phyloP scores from a whole-genome alignment of 768 basidiomycete genomes.

The Sistotremastrum niveocremeum region DNA sequence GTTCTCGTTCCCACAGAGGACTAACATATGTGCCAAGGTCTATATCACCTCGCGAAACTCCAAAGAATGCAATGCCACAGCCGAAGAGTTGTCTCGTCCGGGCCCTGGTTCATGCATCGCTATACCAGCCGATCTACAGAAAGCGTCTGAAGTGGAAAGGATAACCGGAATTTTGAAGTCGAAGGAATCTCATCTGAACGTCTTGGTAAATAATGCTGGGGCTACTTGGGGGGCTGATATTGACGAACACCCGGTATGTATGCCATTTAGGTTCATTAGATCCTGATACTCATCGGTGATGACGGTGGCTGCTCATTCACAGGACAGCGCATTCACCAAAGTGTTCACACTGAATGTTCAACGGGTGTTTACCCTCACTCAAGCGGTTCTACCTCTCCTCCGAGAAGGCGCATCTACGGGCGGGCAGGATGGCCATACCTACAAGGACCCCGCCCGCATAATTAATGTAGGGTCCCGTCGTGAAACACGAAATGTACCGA shows the following conservation, averaged over 20 bases:
- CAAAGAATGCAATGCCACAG: slow-evolving; percentile 37
- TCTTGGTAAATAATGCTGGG: slow-evolving; percentile 54
- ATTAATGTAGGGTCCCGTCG: slow-evolving; percentile 33
- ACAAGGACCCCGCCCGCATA: slow-evolving; percentile 38
- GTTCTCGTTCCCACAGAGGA: slow-evolving; percentile 1
- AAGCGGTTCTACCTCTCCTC: slow-evolving; percentile 44
- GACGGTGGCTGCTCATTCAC: slow-evolving; percentile 7
- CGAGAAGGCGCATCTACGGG: slow-evolving; percentile 29
- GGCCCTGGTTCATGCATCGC: slow-evolving; percentile 43
- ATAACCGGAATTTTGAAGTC: slow-evolving; percentile 36
- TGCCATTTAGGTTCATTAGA: slow-evolving; percentile 4
- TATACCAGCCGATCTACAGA: slow-evolving; percentile 41
- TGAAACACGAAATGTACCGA: not conserved
- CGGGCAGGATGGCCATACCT: slow-evolving; percentile 22
- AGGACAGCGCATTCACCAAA: slow-evolving; percentile 48
- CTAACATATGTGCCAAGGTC: slow-evolving; percentile 21
- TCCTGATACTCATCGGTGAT: slow-evolving; percentile 1
- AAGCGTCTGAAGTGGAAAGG: slow-evolving; percentile 36
- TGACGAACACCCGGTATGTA: slow-evolving; percentile 31
- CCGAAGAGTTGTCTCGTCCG: slow-evolving; percentile 34
- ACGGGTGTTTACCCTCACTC: slow-evolving; percentile 50
- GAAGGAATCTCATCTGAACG: slow-evolving; percentile 39
- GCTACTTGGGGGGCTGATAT: slow-evolving; percentile 38
- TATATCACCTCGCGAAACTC: slow-evolving; percentile 50
- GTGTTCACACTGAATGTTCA: slow-evolving; percentile 49